Conservation (phyloP, 106 monocot genomes). For the Chionographis japonica region DNA sequence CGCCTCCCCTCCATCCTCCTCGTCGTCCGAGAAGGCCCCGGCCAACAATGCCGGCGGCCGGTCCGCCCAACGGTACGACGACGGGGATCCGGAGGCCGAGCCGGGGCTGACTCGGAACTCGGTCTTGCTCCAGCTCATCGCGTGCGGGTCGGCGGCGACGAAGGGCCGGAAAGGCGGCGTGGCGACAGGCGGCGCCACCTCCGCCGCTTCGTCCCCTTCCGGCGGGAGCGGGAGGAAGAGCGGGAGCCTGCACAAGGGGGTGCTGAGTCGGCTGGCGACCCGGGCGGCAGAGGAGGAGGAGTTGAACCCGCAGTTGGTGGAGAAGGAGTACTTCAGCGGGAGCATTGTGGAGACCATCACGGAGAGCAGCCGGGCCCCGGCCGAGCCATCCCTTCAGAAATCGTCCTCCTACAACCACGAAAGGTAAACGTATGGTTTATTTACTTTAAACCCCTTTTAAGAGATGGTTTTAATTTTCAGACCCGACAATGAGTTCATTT, state of each 20-base stretch:
- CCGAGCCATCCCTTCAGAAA: constrained; percentile 50
- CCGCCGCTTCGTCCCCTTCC: not conserved
- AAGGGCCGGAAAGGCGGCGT: constrained; percentile 3
- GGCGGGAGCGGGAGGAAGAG: constrained; percentile 39
- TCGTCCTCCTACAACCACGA: constrained; percentile 79
- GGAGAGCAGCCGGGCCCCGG: not conserved
- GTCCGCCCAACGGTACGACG: constrained; percentile 14
- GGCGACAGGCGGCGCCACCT: not conserved
- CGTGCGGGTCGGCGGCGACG: constrained; percentile 49
- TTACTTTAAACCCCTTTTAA: not conserved
- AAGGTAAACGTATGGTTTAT: constrained; percentile 26
- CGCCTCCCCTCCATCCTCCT: constrained; percentile 45
- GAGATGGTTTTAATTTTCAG: not conserved
- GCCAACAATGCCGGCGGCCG: not conserved
- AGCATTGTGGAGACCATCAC: constrained; percentile 70
- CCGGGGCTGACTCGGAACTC: constrained; percentile 28
- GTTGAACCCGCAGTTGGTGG: constrained; percentile 36
- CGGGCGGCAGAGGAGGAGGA: constrained; percentile 27
- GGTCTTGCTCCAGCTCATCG: constrained; percentile 68
- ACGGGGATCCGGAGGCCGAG: constrained; percentile 11
- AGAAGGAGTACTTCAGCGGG: constrained; percentile 95
- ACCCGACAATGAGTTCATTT: too few relatives aligned
- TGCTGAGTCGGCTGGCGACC: constrained; percentile 29
- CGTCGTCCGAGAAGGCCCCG: constrained; percentile 52
- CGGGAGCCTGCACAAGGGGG: constrained; percentile 22